Base-by-base conservation (phyloP, 306 rosid species). In the Cucurbita argyrosperma region DNA sequence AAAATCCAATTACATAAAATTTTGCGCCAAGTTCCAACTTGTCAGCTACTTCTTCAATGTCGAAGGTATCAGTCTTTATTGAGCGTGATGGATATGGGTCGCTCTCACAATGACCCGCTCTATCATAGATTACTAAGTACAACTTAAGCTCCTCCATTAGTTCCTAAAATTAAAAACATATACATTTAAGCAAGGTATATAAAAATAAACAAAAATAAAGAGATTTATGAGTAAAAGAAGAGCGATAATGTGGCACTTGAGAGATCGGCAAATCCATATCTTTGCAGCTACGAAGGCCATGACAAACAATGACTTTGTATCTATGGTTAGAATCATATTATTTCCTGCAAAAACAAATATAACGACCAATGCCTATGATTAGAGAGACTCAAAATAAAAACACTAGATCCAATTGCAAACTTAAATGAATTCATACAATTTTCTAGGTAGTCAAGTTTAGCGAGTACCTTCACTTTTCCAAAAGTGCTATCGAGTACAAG, bases 231-330 rank as follows among this genome's bases (percentile, higher is more conserved):
- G 54, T 37, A 62, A 60, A 9, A 7, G 43, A 9, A 76, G 8
- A 67, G 55, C 13, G 4, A 69, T 64, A 61, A 77, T 1, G 59
- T 53, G 76, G 64, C 88, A 92, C 97, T 77, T 79, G 87, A 67
- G 90, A 58, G 50, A 81, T 8, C n/a, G 90, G 83, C 12, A 92
- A 77, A 40, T 3, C 5, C 23, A 76, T 0, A 74, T 92, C 90
- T 80, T 90, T 92, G 77, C 92, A 85, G 78, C 62, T 45, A 54
- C 5, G 30, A 77, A 37, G 85, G 73, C 96, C 96, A 76, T 92
- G 97, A 74, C 79, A 16, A 46, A 84, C 19, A 55, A 55, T 55
- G 60, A 55, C 19, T 30, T 55, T 55, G 60, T 55, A 18, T 55
- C 82, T 68, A 85, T 77, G 13, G 83, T 79, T 64, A 72, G 79